A percentile compares a stretch with the other conserved stretches of the same genome.
phyloP scores from a whole-genome alignment of 2,329 filamentous ascomycete genomes.

The Penicillium frequentans region DNA sequence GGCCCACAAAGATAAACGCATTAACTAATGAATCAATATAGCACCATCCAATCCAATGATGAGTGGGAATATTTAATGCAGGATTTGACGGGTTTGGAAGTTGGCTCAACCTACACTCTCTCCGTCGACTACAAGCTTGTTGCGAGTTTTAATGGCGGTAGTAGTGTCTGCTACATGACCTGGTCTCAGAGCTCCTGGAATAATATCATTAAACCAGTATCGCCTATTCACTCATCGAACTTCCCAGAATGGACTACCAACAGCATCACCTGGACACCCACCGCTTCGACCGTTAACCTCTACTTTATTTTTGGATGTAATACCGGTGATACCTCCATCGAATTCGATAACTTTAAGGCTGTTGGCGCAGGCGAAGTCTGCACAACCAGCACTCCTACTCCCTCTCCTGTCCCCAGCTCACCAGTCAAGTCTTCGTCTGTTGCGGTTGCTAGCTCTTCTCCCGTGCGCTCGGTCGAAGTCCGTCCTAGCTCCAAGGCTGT shows the following conservation, averaged over 20 bases:
- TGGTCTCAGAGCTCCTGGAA: not conserved
- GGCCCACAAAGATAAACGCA: not conserved
- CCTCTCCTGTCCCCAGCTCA: not conserved
- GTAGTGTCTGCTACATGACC: not conserved
- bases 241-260: not conserved
- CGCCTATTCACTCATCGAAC: not conserved
- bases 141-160: not conserved
- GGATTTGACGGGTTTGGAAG: not conserved
- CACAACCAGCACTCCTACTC: not conserved
- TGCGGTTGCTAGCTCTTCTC: not conserved
- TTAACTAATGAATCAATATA: not conserved
- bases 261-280: not conserved
- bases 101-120: not conserved
- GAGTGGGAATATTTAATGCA: not conserved
- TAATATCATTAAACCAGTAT: not conserved
- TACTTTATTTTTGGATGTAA: not conserved
- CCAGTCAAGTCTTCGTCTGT: not conserved
- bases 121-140: not conserved
- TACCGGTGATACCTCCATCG: too few species aligned
- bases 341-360: not conserved
- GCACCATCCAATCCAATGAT: not conserved
- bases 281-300: not conserved
- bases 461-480: not conserved
- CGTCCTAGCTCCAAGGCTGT: not conserved
- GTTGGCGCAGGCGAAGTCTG: not conserved